Base-by-base conservation (phyloP, 768 basidiomycete species). In the Galerina marginata region DNA sequence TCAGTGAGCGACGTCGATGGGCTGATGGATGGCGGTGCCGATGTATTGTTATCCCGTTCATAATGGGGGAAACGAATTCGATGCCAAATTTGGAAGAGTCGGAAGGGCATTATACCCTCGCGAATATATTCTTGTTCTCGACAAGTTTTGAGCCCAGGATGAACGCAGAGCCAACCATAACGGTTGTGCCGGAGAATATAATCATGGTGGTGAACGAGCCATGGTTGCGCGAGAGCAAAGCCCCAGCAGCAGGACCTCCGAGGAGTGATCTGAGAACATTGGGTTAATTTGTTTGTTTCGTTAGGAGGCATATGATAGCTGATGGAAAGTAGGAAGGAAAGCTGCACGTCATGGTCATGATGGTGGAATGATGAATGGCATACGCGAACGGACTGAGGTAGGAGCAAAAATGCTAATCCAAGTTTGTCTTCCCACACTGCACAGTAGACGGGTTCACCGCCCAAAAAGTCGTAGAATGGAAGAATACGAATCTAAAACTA, bases 191-290 rank as follows among this genome's bases (percentile, higher is more conserved):
- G 6, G 87, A 81, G 63, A 89, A 84, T 16, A 81, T 69, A 59
- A 88, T 87, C 75, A 88, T 79, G 37, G 81, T 79, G 0, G 76
- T 79, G 60, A 78, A 83, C 0, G 74, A 74, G 9, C 83, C 86
- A 38, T 81, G 73, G 40, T 75, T 71, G 36, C 59, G 70, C 23
- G 77, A 72, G 20, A 90, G 74, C 33, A 91, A 74, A 9, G 79
- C 81, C 0, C 90, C 90, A 11, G 86, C 89, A 11, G 80, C 78
- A 2, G 90, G 90, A 1, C 84, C 86, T 9, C 90, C 88, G 29
- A 86, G 72, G 20, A 91, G 76, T 1, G 89, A 81, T 26, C 89
- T 91, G 55, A 36, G 52, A 52, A 58, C 20, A 33, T 33, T 0
- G 33, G 33, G 51, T 44, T 38, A 11, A n/a, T 66, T 7, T 61